Evolutionary conservation across 805 yeast genomes (phyloP).

Genomic region (Starmerella ratchasimensis): DNA sequence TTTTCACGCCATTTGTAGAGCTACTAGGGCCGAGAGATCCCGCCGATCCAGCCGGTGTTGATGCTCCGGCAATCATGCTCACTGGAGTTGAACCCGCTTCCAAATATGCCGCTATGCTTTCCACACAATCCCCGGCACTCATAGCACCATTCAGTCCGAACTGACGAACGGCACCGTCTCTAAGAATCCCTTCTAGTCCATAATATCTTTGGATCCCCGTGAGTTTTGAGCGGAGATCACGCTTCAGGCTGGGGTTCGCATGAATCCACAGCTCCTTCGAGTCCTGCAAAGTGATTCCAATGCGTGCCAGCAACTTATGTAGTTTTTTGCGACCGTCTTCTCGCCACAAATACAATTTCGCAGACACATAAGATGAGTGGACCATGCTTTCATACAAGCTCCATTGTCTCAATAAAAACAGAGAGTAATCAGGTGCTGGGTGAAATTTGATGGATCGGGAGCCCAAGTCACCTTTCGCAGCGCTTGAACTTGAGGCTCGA

Average conservation of each 20-base stretch:
- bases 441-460: constrained; percentile 32
- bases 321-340: constrained; percentile 78
- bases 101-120: constrained; percentile 68
- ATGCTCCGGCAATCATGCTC: not conserved
- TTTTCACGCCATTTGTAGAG: not conserved
- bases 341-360: constrained; percentile 77
- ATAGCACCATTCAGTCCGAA: constrained; percentile 80
- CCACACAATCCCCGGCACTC: constrained; percentile 88
- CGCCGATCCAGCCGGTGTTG: not conserved
- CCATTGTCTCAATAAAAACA: constrained; percentile 84
- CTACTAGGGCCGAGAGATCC: not conserved
- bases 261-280: constrained; percentile 89
- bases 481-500: not conserved
- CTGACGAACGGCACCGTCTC: constrained; percentile 76
- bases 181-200: constrained; percentile 67
- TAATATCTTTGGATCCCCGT: constrained; percentile 55
- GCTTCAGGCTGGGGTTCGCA: constrained; percentile 67
- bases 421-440: constrained; percentile 70
- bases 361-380: constrained; percentile 82
- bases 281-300: constrained; percentile 85
- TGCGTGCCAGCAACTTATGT: constrained; percentile 84
- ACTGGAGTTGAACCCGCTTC: constrained; percentile 31
- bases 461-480: constrained; percentile 16
- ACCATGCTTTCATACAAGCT: constrained; percentile 79
- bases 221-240: constrained; percentile 55